Evolutionary conservation across 2,329 filamentous ascomycete genomes (phyloP).

Genomic region (Plectosphaerella cucumerina): DNA sequence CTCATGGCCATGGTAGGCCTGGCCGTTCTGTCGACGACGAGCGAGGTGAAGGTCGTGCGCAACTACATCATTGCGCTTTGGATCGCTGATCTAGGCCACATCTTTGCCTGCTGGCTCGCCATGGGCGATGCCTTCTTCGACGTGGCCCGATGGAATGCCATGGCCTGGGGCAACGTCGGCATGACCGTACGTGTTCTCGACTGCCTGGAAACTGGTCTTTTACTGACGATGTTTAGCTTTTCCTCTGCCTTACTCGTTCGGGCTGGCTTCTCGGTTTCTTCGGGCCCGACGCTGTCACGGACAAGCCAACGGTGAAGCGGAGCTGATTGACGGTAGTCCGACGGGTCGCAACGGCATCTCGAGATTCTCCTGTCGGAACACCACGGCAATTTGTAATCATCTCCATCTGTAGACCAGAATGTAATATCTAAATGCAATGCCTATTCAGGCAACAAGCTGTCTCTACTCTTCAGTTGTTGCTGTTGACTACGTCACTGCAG

Average conservation of each 20-base stretch:
- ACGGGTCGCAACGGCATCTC: background rate
- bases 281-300: constrained; percentile 14
- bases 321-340: background rate
- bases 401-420: too few relatives aligned
- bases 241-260: constrained; percentile 25
- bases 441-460: too few relatives aligned
- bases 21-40: constrained; percentile 59
- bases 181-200: constrained; percentile 47
- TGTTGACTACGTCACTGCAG: too few relatives aligned
- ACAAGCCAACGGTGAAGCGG: constrained; percentile 10
- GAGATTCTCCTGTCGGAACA: too few relatives aligned
- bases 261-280: constrained; percentile 26
- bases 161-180: constrained; percentile 71
- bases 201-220: background rate
- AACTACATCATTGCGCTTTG: constrained; percentile 64
- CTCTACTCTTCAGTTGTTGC: too few relatives aligned
- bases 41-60: constrained; percentile 60
- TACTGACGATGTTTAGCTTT: constrained; percentile 13
- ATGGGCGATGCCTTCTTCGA: constrained; percentile 54
- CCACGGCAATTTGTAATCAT: too few relatives aligned
- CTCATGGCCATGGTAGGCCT: constrained; percentile 61
- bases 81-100: constrained; percentile 63
- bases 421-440: too few relatives aligned
- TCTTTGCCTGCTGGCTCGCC: constrained; percentile 53
- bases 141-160: constrained; percentile 59